Conservation (phyloP, 768 basidiomycete genomes). For the Xanthoconium purpureum region DNA sequence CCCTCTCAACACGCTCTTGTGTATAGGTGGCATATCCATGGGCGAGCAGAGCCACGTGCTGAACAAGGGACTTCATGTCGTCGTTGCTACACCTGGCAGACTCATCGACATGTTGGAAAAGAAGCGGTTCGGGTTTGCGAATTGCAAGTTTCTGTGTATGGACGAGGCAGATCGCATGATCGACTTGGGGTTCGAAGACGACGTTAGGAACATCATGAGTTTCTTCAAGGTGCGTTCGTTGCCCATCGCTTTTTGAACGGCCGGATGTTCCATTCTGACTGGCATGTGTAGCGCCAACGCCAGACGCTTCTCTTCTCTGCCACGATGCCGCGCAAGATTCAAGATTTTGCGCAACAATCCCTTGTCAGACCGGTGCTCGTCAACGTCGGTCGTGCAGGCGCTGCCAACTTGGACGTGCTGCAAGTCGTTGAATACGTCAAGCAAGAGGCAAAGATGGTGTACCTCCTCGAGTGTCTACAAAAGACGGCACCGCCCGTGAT, state of each 20-base stretch:
- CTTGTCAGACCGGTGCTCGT: slow-evolving; percentile 93
- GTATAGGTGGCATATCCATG: slow-evolving; percentile 99
- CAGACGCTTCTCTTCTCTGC: slow-evolving; percentile 98
- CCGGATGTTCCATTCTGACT: background rate
- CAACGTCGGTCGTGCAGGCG: slow-evolving; percentile 97
- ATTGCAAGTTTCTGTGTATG: slow-evolving; percentile 96
- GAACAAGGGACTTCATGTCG: slow-evolving; percentile 89
- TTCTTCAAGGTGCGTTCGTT: slow-evolving; percentile 79
- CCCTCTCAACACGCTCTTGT: slow-evolving; percentile 80
- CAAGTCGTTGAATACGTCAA: slow-evolving; percentile 99
- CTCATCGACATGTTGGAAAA: slow-evolving; percentile 99
- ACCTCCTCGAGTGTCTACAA: slow-evolving; percentile 93
- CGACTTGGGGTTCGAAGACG: slow-evolving; percentile 97
- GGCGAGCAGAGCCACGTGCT: slow-evolving; percentile 92
- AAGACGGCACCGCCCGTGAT: slow-evolving; percentile 98
- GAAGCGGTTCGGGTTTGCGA: slow-evolving; percentile 85
- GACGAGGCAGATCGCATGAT: slow-evolving; percentile 99
- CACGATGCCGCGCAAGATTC: slow-evolving; percentile 98
- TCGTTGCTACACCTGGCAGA: slow-evolving; percentile 94
- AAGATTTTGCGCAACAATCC: slow-evolving; percentile 96
- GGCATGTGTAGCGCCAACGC: slow-evolving; percentile 69
- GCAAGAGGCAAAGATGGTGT: slow-evolving; percentile 99
- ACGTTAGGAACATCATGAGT: slow-evolving; percentile 98
- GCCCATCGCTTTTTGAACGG: background rate
- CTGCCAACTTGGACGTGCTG: slow-evolving; percentile 93